phyloP scores from a whole-genome alignment of 2,329 filamentous ascomycete species.

The Epichloe aotearoae region DNA sequence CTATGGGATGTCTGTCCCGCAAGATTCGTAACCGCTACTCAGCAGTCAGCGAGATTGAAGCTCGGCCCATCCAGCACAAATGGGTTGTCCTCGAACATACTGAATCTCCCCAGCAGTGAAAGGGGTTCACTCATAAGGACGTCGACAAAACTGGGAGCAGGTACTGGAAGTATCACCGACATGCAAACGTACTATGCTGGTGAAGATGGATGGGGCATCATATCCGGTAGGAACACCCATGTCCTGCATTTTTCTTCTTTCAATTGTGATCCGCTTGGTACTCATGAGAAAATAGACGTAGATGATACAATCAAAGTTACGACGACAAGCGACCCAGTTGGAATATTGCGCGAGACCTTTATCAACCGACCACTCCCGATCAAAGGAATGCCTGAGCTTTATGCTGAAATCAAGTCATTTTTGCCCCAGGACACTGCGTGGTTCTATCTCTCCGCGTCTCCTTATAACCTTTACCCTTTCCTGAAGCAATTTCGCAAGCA shows the following conservation, averaged over 20 bases:
- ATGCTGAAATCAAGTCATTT: slow-evolving; percentile 46
- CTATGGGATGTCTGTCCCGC: slow-evolving; percentile 62
- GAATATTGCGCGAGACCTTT: slow-evolving; percentile 76
- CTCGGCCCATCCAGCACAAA: slow-evolving; percentile 59
- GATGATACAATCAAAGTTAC: slow-evolving; percentile 96
- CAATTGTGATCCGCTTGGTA: background rate
- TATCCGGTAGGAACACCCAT: slow-evolving; percentile 43
- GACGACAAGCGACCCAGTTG: slow-evolving; percentile 63
- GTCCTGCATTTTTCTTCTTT: background rate
- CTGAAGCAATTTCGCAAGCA: slow-evolving; percentile 58
- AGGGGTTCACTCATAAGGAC: slow-evolving; percentile 34
- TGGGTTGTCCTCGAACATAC: slow-evolving; percentile 55
- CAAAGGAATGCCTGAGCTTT: slow-evolving; percentile 73
- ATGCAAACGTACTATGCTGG: slow-evolving; percentile 64
- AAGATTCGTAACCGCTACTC: slow-evolving; percentile 50
- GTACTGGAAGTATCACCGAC: slow-evolving; percentile 40
- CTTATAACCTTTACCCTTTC: slow-evolving; percentile 89
- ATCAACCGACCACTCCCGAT: slow-evolving; percentile 59
- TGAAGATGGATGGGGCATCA: slow-evolving; percentile 68
- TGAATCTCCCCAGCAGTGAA: slow-evolving; percentile 34
- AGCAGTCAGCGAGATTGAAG: slow-evolving; percentile 35
- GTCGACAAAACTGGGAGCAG: slow-evolving; percentile 35
- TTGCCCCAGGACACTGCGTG: slow-evolving; percentile 53
- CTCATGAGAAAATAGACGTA: slow-evolving; percentile 43
- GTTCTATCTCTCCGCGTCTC: slow-evolving; percentile 89